Evolutionary conservation across 2,329 filamentous ascomycete genomes (phyloP), one percentile per base, ranked within the genome.

Genomic region (Pseudocercospora vitis): DNA sequence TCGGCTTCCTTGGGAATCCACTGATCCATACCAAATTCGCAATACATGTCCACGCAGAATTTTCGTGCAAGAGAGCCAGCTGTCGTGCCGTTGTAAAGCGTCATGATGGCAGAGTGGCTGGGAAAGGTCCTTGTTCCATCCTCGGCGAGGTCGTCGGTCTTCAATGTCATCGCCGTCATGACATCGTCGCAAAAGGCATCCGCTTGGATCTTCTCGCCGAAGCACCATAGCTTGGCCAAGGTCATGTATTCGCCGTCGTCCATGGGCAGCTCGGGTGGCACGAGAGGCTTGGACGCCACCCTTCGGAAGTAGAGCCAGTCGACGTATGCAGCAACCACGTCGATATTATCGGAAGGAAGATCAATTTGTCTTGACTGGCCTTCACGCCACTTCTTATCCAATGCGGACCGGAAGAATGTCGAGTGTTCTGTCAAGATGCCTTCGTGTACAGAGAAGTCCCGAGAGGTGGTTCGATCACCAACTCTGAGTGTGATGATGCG

Each of bases 1-100:
- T 56, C 58, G 6, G 51, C 33, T 24, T 62, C 60, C 40, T 53
- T 53, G 3, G 55, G 56, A 29, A 33, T 67, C 60, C 50, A 73
- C 7, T 53, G 48, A n/a, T 53, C 39, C 18, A 51, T 39, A 4
- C 55, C 59, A 29, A 56, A 61, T 23, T 60, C 55, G 12, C 50
- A 46, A 40, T 60, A 60, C 53, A 63, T 62, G 35, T 61, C 58
- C 7, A 61, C 56, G 11, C 56, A 44, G 35, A 63, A 59, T 28
- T 29, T 48, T 16, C 59, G 24, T 14, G 52, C 57, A 14, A 53
- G 56, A 14, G 55, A 63, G 6, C 40, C 50, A 1, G 42, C 6
- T 9, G 60, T 48, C 2, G 58, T 61, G 12, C 53, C 55, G 32
- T 54, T 53, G 48, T 63, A 63, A 12, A 63, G 39, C 3, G 54